phyloP scores from a whole-genome alignment of 352 stramenopile genomes.

The Pseudoperonospora humuli region DNA sequence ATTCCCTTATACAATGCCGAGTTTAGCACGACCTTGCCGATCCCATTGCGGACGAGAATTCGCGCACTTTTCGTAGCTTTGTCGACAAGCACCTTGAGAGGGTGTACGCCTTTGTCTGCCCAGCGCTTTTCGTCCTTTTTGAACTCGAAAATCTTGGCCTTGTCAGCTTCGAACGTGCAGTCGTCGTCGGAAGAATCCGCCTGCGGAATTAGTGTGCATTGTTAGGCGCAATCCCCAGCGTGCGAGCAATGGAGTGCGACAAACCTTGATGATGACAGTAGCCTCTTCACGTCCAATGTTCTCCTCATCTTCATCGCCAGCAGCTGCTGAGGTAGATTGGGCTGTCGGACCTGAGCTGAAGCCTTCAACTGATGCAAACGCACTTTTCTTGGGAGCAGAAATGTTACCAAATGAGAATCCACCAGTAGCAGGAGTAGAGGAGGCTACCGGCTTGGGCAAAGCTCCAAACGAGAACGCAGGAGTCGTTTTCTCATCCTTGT shows the following conservation, averaged over 20 bases:
- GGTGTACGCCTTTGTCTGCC: conserved; percentile 79
- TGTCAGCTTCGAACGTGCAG: conserved; percentile 64
- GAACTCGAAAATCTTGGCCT: conserved; percentile 79
- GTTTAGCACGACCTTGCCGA: conserved; percentile 85
- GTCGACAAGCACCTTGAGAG: conserved; percentile 71
- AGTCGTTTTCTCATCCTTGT: conserved; percentile 23
- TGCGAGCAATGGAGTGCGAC: background rate
- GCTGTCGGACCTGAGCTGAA: conserved; percentile 25
- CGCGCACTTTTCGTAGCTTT: conserved; percentile 61
- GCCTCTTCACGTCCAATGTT: conserved; percentile 75
- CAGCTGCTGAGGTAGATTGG: conserved; percentile 12
- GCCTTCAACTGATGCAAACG: conserved; percentile 10
- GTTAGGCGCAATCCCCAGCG: conserved; percentile 2
- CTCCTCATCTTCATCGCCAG: conserved; percentile 65
- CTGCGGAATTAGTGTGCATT: conserved; percentile 15
- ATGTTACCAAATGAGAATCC: conserved; percentile 42
- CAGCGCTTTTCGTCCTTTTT: conserved; percentile 85
- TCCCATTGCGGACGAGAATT: conserved; percentile 77
- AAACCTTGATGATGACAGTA: conserved; percentile 83
- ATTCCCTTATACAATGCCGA: conserved; percentile 75
- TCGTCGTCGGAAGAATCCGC: conserved; percentile 63
- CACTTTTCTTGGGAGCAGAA: conserved; percentile 12
- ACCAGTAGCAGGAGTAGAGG: conserved; percentile 13
- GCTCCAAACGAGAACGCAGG: conserved; percentile 42
- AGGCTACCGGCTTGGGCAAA: conserved; percentile 15